phyloP scores from a whole-genome alignment of 192 early-diverging fungal species.

The Globomyces pollinis-pini region DNA sequence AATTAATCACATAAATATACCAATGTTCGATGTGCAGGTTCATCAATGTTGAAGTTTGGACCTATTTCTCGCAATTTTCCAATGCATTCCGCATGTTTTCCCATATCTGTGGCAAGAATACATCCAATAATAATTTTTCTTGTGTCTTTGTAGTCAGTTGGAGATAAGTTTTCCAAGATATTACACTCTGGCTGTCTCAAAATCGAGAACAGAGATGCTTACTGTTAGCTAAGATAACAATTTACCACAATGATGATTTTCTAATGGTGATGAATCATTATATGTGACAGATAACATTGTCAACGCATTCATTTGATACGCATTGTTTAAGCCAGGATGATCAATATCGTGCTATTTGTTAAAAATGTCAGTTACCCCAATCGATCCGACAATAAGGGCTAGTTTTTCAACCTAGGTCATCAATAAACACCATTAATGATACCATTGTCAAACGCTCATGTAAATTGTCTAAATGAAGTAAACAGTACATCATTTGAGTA shows the following conservation, averaged over 20 bases:
- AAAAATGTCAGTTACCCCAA: slow-evolving; percentile 8
- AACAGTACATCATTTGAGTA: slow-evolving; percentile 46
- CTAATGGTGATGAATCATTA: slow-evolving; percentile 49
- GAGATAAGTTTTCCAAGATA: slow-evolving; percentile 22
- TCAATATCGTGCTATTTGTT: slow-evolving; percentile 28
- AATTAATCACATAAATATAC: slow-evolving; percentile 23
- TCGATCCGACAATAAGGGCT: slow-evolving; percentile 21
- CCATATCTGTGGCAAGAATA: slow-evolving; percentile 51
- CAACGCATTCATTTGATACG: slow-evolving; percentile 42
- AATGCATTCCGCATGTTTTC: slow-evolving; percentile 42
- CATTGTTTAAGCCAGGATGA: slow-evolving; percentile 44
- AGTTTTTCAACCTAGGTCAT: slow-evolving; percentile 43
- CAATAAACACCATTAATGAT: no score
- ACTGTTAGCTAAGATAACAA: background rate
- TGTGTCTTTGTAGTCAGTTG: slow-evolving; percentile 30
- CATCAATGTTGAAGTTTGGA: slow-evolving; percentile 32
- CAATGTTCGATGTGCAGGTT: slow-evolving; percentile 34
- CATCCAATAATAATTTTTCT: slow-evolving; percentile 42
- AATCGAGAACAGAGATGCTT: slow-evolving; percentile 42
- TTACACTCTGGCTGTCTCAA: slow-evolving; percentile 29
- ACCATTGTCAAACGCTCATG: slow-evolving; percentile 23
- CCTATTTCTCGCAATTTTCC: slow-evolving; percentile 28
- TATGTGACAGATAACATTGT: slow-evolving; percentile 44
- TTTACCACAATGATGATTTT: slow-evolving; percentile 38
- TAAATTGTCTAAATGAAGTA: slow-evolving; percentile 28